Percentiles rank a stretch among this genome's conserved stretches.
Evolutionary conservation across 2,329 filamentous ascomycete genomes (phyloP).

Genomic region (Ophiostoma populinum): DNA sequence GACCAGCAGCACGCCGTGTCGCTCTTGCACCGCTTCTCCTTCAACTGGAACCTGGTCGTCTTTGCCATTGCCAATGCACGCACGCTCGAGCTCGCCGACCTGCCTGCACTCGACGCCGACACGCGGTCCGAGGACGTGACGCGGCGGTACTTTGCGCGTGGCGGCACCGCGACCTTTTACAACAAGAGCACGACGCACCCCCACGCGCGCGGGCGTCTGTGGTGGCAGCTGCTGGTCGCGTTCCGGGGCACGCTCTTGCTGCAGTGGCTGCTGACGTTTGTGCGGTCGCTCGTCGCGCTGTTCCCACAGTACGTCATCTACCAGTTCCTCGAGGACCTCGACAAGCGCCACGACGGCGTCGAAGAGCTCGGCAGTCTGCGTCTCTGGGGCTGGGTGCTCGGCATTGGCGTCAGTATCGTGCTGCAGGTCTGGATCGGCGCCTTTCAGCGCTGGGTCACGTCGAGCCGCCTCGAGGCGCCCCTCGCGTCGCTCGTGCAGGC

Average conservation of each 20-base stretch:
- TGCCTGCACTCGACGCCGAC: slow-evolving; percentile 17
- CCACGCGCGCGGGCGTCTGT: slow-evolving; percentile 14
- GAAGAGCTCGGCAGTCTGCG: slow-evolving; percentile 11
- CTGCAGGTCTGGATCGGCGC: slow-evolving; percentile 17
- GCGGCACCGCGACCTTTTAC: slow-evolving; percentile 8
- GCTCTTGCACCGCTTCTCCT: slow-evolving; percentile 15
- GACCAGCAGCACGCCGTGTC: slow-evolving; percentile 20
- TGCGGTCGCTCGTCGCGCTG: slow-evolving; percentile 16
- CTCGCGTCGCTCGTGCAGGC: slow-evolving; percentile 18
- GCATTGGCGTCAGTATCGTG: slow-evolving; percentile 16
- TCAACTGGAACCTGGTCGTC: slow-evolving; percentile 18
- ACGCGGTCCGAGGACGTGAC: slow-evolving; percentile 16
- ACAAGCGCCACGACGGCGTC: slow-evolving; percentile 5
- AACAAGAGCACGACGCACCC: not conserved
- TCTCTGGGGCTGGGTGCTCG: slow-evolving; percentile 18
- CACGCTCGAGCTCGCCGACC: slow-evolving; percentile 17
- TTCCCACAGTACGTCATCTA: slow-evolving; percentile 20
- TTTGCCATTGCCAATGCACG: slow-evolving; percentile 16
- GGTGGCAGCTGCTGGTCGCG: slow-evolving; percentile 18
- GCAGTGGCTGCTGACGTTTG: slow-evolving; percentile 18
- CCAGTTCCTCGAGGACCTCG: slow-evolving; percentile 19
- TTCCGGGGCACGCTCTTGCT: slow-evolving; percentile 14
- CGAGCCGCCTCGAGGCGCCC: slow-evolving; percentile 17
- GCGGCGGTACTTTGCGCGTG: slow-evolving; percentile 10
- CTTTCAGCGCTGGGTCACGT: slow-evolving; percentile 18